These are phyloP conservation scores for Xylariaceae sp. DNA, from an alignment of 2,329 filamentous ascomycete genomes.

Conservation along the genomic window DNA sequence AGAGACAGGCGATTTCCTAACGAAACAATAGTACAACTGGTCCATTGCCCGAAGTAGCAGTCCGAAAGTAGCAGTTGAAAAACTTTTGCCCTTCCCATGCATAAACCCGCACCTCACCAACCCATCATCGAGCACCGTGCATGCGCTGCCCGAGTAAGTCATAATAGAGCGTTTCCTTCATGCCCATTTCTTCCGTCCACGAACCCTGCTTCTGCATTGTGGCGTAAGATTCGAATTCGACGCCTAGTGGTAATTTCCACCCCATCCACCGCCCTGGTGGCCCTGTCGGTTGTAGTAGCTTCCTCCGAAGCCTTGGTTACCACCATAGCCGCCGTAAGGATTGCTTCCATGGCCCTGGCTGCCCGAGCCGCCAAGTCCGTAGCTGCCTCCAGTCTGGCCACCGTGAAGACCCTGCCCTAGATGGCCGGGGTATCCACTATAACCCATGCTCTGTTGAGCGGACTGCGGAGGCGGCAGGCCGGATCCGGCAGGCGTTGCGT, in stretches of 20 bases:
- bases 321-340: constrained; percentile 50
- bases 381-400: constrained; percentile 39
- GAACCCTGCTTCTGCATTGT: constrained; percentile 15
- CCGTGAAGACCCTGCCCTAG: constrained; percentile 49
- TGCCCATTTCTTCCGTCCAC: constrained; percentile 14
- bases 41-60: constrained; percentile 21
- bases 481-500: constrained; percentile 45
- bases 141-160: constrained; percentile 18
- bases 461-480: constrained; percentile 53
- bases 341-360: constrained; percentile 49
- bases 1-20: constrained; percentile 23
- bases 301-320: constrained; percentile 41
- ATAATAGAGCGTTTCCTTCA: constrained; percentile 18
- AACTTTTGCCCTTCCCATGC: constrained; percentile 27
- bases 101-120: constrained; percentile 22
- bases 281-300: constrained; percentile 43
- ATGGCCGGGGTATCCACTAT: constrained; percentile 52
- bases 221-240: constrained; percentile 18
- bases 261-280: constrained; percentile 53
- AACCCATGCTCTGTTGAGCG: constrained; percentile 49
- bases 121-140: constrained; percentile 22
- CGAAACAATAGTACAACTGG: constrained; percentile 30
- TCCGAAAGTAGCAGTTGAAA: constrained; percentile 12
- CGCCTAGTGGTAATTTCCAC: constrained; percentile 50
- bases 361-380: constrained; percentile 48